Percentiles rank a stretch among this genome's conserved stretches.
phyloP scores from a whole-genome alignment of 495 filamentous ascomycete species.

The Aspergillus ellipticus region DNA sequence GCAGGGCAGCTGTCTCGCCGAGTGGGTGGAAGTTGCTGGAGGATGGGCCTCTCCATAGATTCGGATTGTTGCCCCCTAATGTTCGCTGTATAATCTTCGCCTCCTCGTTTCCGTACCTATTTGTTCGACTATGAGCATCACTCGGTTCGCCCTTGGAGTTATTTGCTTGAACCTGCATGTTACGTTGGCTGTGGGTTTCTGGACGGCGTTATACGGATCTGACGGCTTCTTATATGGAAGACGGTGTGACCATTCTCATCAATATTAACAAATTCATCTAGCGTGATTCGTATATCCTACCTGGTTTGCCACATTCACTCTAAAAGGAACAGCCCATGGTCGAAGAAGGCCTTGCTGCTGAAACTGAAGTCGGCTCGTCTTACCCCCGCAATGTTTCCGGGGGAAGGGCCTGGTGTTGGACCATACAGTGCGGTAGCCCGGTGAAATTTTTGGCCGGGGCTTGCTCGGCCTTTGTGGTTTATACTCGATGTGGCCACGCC shows the following conservation, averaged over 20 bases:
- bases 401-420: too few species aligned
- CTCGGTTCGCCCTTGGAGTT: constrained; percentile 35
- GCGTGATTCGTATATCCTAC: constrained; percentile 36
- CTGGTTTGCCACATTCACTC: constrained; percentile 24
- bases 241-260: constrained; percentile 38
- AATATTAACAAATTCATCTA: constrained; percentile 45
- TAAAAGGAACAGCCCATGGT: constrained; percentile 10
- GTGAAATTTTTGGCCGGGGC: neutral
- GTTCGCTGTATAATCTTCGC: constrained; percentile 33
- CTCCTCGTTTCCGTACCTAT: constrained; percentile 31
- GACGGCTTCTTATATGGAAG: constrained; percentile 38
- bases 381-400: neutral
- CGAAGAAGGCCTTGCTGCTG: neutral
- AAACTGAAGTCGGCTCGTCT: neutral
- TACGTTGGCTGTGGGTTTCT: constrained; percentile 34
- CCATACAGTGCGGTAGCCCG: too few species aligned
- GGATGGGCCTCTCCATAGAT: constrained; percentile 76
- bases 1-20: constrained; percentile 86
- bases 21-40: constrained; percentile 98
- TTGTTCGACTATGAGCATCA: constrained; percentile 36
- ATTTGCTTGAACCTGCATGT: constrained; percentile 38
- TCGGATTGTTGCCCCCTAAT: constrained; percentile 15
- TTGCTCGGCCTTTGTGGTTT: neutral
- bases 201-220: constrained; percentile 46
- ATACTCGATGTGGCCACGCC: neutral